Base-by-base conservation (phyloP, 352 stramenopile species). In the Plasmopara viticola region DNA sequence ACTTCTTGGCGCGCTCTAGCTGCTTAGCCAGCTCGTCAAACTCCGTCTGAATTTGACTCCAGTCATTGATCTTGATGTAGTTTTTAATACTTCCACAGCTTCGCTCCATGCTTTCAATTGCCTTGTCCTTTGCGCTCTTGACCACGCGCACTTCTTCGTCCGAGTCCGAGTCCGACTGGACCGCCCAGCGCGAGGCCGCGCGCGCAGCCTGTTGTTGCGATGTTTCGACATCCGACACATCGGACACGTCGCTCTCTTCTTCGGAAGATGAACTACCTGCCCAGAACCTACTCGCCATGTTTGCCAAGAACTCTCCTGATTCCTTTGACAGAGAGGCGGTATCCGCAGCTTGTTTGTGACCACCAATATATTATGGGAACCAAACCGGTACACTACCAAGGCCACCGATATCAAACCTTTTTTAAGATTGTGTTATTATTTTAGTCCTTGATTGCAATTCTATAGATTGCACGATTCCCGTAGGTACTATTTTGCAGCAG, bases 1-100 rank as follows among this genome's bases (percentile, higher is more conserved):
- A 75, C 57, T 96, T 97, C 63, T 88, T 90, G 68, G 68, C 67
- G 46, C 83, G 85, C 47, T 97, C 78, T 17, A 97, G 59, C 66
- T 97, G 92, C 74, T 98, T 98, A 46, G 63, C 68, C 0, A 98
- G 69, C 47, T 82, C 74, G 55, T 98, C 94, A 66, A 98, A 99
- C 70, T 98, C 90, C 30, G 64, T 74, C 74, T 97, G 94, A 67
- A 98, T 97, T 59, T 86, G 84, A 59, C 84, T 93, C 82, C 95
- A 98, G 74, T 98, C 93, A 53, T 95, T 93, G 63, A 96, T 97
- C 79, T 97, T 97, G 77, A 98, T 97, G 65, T 86, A 74, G 64
- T 96, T 97, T 53, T 77, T 79, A 52, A 95, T 90, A 41, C 57
- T 48, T 18, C 54, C 58, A 62, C 84, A 94, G 30, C 71, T 63